Conservation (phyloP, 805 yeast genomes). For the Lipomyces sp. region DNA sequence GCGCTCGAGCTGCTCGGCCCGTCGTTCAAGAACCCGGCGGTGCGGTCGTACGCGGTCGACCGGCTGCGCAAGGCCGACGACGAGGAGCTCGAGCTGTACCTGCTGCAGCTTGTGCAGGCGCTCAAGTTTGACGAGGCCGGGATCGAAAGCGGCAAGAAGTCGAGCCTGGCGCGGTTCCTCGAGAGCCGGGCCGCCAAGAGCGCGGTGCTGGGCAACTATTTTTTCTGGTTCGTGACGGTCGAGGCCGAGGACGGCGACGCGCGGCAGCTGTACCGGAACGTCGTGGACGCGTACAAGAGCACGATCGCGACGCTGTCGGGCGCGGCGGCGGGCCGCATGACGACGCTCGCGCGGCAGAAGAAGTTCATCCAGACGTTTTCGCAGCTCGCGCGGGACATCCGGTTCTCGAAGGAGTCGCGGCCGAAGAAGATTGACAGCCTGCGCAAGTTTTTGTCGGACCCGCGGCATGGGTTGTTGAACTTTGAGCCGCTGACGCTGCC, state of each 20-base stretch:
- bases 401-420: conserved; percentile 69
- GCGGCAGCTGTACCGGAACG: conserved; percentile 44
- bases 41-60: conserved; percentile 85
- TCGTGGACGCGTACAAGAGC: conserved; percentile 47
- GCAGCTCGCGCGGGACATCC: conserved; percentile 60
- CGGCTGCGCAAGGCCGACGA: conserved; percentile 74
- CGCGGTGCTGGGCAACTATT: conserved; percentile 67
- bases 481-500: conserved; percentile 69
- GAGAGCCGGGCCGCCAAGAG: conserved; percentile 67
- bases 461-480: conserved; percentile 40
- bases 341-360: conserved; percentile 55
- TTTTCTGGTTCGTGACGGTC: conserved; percentile 90
- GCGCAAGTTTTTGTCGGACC: conserved; percentile 54
- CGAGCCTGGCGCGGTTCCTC: conserved; percentile 53
- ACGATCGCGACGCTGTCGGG: conserved; percentile 35
- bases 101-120: conserved; percentile 89
- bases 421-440: conserved; percentile 69
- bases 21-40: conserved; percentile 65
- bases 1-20: conserved; percentile 83
- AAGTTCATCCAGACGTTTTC: conserved; percentile 65
- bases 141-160: conserved; percentile 26
- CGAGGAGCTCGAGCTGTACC: conserved; percentile 66
- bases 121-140: conserved; percentile 62
- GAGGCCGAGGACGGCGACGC: conserved; percentile 68
- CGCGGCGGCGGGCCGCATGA: conserved; percentile 36